Evolutionary conservation across 202 grass and related monocot genomes (phyloP).

Genomic region (Eragrostis tef): DNA sequence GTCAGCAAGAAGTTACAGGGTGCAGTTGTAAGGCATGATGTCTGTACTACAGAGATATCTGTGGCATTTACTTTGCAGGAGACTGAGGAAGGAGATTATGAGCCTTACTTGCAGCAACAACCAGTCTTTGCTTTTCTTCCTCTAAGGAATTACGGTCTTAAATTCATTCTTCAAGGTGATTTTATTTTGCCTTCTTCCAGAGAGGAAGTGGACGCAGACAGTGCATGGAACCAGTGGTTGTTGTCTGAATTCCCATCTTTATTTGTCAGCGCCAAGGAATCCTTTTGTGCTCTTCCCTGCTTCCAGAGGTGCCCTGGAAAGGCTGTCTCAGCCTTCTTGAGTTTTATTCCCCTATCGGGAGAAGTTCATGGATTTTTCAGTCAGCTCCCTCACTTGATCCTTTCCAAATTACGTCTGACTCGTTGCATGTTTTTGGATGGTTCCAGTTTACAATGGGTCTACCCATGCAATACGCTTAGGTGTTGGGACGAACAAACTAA

Average conservation of each 20-base stretch:
- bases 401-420: constrained; percentile 52
- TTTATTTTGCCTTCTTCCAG: constrained; percentile 94
- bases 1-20: constrained; percentile 72
- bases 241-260: constrained; percentile 83
- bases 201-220: constrained; percentile 93
- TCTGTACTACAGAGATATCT: constrained; percentile 81
- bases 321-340: constrained; percentile 78
- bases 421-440: constrained; percentile 83
- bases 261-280: constrained; percentile 69
- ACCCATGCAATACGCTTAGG: constrained; percentile 73
- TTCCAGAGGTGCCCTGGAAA: constrained; percentile 72
- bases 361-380: constrained; percentile 83
- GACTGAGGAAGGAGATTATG: constrained; percentile 59
- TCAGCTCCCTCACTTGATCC: constrained; percentile 58
- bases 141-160: constrained; percentile 87
- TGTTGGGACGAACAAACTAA: constrained; percentile 78
- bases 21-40: constrained; percentile 61
- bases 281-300: constrained; percentile 82
- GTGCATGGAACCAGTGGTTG: constrained; percentile 96
- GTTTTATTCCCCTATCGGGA: constrained; percentile 83
- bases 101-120: constrained; percentile 75
- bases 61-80: constrained; percentile 89
- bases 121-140: constrained; percentile 98
- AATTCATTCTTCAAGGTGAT: constrained; percentile 96
- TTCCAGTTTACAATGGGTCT: constrained; percentile 63